Evolutionary conservation across 164 flowering plant species (phyloP).

Genomic region (Buxus sempervirens): DNA sequence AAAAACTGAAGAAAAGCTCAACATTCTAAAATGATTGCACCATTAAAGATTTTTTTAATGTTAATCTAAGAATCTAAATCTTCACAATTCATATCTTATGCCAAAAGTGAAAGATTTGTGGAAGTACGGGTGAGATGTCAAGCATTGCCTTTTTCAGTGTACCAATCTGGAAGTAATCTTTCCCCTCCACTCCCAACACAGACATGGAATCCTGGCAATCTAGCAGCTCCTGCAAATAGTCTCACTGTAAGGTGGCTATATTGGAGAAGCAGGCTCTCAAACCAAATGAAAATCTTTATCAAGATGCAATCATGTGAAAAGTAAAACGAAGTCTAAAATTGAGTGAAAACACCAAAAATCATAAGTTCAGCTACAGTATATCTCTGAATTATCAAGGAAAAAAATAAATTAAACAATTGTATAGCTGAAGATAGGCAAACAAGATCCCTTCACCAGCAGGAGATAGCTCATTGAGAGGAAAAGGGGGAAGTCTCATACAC

Average conservation of each 20-base stretch:
- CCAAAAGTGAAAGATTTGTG: background rate
- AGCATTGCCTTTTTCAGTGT: slow-evolving; percentile 53
- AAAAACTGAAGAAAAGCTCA: background rate
- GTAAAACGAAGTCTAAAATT: background rate
- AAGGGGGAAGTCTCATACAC: background rate
- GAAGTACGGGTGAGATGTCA: background rate
- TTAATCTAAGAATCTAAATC: background rate
- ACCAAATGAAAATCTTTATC: background rate
- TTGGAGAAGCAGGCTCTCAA: background rate
- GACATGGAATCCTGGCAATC: slow-evolving; percentile 74
- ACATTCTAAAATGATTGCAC: background rate
- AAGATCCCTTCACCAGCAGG: background rate
- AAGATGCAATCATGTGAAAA: background rate
- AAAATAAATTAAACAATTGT: too few species aligned
- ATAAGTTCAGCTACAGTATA: background rate
- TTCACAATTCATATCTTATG: background rate
- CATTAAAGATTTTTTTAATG: background rate
- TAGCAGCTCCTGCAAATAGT: slow-evolving; percentile 56
- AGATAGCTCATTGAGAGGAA: background rate
- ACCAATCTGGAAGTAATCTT: slow-evolving; percentile 69
- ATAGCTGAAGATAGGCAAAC: background rate
- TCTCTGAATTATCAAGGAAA: too few species aligned
- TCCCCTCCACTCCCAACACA: slow-evolving; percentile 88
- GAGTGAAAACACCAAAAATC: background rate
- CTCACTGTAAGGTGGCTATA: slow-evolving; percentile 2